Base-by-base conservation (phyloP, 148 eudicot species). In the Rhododendron griersonianum region DNA sequence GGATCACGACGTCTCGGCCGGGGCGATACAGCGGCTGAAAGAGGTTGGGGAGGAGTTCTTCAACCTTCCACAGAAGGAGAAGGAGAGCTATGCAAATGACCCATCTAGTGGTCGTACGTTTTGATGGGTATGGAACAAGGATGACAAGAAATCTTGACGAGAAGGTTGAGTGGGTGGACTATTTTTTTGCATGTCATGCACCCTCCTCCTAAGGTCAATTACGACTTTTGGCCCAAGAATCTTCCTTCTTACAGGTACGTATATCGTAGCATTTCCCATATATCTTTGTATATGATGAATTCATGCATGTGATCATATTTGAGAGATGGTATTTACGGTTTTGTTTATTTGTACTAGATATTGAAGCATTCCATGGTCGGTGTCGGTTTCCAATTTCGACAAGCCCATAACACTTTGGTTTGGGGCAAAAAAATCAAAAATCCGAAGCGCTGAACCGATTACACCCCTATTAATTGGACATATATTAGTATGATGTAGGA, bases 81-180 rank as follows among this genome's bases (percentile, higher is more conserved):
- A 90, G 78, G 93, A 91, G 86, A 90, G 76, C 80, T 81, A 86
- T 48, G 90, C 93, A 2, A 91, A 91, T 82, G 89, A 90, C 76
- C 93, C 89, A 39, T 59, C 86, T 2, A 86, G 74, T 35, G 89
- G 87, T 8, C 75, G n/a, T n/a, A n/a, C n/a, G 80, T 7, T 84
- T 88, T 74, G 93, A 90, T 84, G 93, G 93, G 5, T 91, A 91
- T 47, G 93, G 93, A 0, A 90, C 91, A 3, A 91, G 84, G 87
- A 65, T 91, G 91, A 78, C 87, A 4, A 90, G 84, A 69, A 87
- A 90, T 50, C 55, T 73, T 19, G 91, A 88, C 2, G 87, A 87
- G 73, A 90, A 90, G 81, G 51, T 88, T 55, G 93, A 91, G 84
- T 90, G 93, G 93, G 25, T 91, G 63, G 91, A 91, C 83, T 90